Base-by-base conservation (phyloP, 805 yeast genomes). In the Lachancea sp. region DNA sequence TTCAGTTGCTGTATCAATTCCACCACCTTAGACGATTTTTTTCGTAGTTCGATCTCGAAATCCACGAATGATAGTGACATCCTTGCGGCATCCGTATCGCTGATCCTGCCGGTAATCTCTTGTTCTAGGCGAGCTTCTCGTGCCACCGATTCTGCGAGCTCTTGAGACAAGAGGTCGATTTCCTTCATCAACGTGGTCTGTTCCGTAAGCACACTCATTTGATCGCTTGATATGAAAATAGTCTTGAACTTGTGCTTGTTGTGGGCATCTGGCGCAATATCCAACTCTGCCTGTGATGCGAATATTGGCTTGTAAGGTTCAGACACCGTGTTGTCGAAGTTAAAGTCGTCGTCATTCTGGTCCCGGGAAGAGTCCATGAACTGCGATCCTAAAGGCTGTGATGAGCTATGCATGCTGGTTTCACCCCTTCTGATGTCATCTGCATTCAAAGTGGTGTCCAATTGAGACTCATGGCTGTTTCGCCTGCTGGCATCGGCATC, bases 61-160 rank as follows among this genome's bases (percentile, higher is more conserved):
- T 63, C 63, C 18, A 44, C 49, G 15, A 49, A 41, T 11, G 53
- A 43, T 3, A 50, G 45, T 8, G 42, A 30, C 20, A 25, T 44
- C 16, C 36, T 44, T 3, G 36, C 39, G 29, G 41, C 38, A 26
- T 42, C 41, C 1, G 48, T 19, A 15, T 30, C 33, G 6, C 39
- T 42, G 9, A 27, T 26, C 22, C 41, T 48, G 5, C 45, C 42
- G 19, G 42, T 60, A 22, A 78, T 45, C 36, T 65, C 69, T 40
- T 67, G 66, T 54, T 82, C 89, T 37, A 85, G 58, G 16, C 68
- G 59, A n/a, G 83, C 68, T 58, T 85, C 95, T 34, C 93, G 67
- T 44, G 77, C 74, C 38, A 85, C 82, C 0, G 90, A 80, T 19
- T 77, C 77, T 0, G 89, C 90, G 41, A 85, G 68, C 55, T 85